Conservation (phyloP, 768 basidiomycete species). For the Dendrothele bispora region DNA sequence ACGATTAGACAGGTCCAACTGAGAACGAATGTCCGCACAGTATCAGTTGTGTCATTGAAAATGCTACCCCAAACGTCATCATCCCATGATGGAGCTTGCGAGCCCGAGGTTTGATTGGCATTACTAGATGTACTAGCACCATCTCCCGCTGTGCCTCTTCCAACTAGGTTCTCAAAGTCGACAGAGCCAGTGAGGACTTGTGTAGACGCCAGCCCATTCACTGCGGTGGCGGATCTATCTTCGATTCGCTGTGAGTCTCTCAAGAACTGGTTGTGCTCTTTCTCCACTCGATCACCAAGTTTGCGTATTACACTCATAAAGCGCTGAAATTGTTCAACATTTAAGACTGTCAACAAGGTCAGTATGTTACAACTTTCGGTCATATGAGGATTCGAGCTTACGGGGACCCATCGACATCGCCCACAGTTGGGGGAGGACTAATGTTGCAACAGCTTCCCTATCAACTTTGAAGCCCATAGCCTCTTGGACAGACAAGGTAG, state of each 20-base stretch:
- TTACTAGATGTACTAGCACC: slow-evolving; percentile 51
- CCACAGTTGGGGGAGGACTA: slow-evolving; percentile 93
- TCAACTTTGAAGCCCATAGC: slow-evolving; percentile 96
- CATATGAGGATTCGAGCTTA: slow-evolving; percentile 48
- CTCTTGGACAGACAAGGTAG: slow-evolving; percentile 87
- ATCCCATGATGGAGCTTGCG: slow-evolving; percentile 56
- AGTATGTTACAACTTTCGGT: neutral
- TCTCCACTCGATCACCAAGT: slow-evolving; percentile 84
- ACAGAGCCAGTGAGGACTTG: slow-evolving; percentile 48
- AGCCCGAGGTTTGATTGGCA: slow-evolving; percentile 17
- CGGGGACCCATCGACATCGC: slow-evolving; percentile 95
- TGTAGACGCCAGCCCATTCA: slow-evolving; percentile 37
- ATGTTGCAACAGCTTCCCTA: slow-evolving; percentile 85
- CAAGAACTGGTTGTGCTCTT: slow-evolving; percentile 89
- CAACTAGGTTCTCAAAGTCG: slow-evolving; percentile 88
- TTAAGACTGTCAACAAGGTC: slow-evolving; percentile 52
- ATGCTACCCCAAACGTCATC: slow-evolving; percentile 88
- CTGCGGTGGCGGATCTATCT: slow-evolving; percentile 59
- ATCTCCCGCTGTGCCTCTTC: slow-evolving; percentile 46
- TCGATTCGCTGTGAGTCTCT: slow-evolving; percentile 91
- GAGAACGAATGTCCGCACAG: too few species aligned
- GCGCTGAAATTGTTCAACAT: slow-evolving; percentile 82
- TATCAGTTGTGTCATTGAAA: slow-evolving; percentile 48
- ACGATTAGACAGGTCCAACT: too few species aligned
- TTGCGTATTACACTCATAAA: slow-evolving; percentile 87